Percentiles rank a stretch among this genome's conserved stretches.
Evolutionary conservation across 768 basidiomycete genomes (phyloP).

Genomic region (Neoboletus magnificus): DNA sequence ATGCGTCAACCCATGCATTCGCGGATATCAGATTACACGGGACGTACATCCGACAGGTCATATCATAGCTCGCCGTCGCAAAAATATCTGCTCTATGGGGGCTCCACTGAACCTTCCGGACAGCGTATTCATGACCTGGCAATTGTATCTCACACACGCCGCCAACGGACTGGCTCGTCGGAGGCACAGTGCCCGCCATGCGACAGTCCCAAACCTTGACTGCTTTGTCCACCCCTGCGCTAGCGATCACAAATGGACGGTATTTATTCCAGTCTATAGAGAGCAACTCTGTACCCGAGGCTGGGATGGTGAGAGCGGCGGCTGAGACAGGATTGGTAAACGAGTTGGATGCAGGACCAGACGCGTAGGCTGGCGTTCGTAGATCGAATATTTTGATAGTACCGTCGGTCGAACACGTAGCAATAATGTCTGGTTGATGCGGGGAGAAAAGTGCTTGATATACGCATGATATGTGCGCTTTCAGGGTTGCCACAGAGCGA

Average conservation of each 20-base stretch:
- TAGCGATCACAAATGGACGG: slow-evolving; percentile 71
- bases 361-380: slow-evolving; percentile 57
- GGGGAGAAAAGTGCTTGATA: slow-evolving; percentile 93
- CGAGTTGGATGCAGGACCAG: slow-evolving; percentile 47
- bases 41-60: slow-evolving; percentile 89
- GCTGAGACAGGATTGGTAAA: slow-evolving; percentile 69
- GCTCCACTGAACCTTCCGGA: slow-evolving; percentile 87
- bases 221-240: slow-evolving; percentile 73
- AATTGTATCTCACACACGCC: slow-evolving; percentile 69
- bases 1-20: not conserved
- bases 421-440: slow-evolving; percentile 77
- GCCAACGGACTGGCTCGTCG: slow-evolving; percentile 53
- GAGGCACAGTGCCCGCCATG: slow-evolving; percentile 62
- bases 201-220: slow-evolving; percentile 85
- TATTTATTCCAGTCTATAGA: slow-evolving; percentile 94
- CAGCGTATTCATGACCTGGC: slow-evolving; percentile 85
- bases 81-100: slow-evolving; percentile 71
- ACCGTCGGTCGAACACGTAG: slow-evolving; percentile 86
- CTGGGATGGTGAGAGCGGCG: slow-evolving; percentile 73
- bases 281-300: slow-evolving; percentile 74
- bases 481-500: slow-evolving; percentile 74
- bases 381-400: slow-evolving; percentile 81
- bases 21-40: not conserved
- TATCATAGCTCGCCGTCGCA: slow-evolving; percentile 82
- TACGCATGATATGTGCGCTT: slow-evolving; percentile 81